Percentiles rank a stretch among this genome's conserved stretches.
Conservation (phyloP, 2,329 filamentous ascomycete species). For the Verticillium nubilum region DNA sequence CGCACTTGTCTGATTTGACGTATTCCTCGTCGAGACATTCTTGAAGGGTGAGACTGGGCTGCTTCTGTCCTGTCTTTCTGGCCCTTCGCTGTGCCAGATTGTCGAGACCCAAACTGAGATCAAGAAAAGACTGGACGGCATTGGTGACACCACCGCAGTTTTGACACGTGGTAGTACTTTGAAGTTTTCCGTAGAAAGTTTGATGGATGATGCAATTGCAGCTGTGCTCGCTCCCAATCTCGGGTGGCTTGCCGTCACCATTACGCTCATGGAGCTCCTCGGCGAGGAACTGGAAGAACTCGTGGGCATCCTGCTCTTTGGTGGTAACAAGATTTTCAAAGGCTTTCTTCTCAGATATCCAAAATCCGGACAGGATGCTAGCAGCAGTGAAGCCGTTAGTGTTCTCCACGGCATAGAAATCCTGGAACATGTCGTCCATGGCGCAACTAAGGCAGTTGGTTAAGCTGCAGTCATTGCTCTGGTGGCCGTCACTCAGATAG, state of each 20-base stretch:
- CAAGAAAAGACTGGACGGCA: slow-evolving; percentile 83
- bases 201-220: slow-evolving; percentile 93
- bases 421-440: slow-evolving; percentile 70
- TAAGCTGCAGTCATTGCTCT: slow-evolving; percentile 64
- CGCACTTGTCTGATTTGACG: slow-evolving; percentile 79
- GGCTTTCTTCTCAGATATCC: slow-evolving; percentile 73
- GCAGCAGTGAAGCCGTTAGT: slow-evolving; percentile 88
- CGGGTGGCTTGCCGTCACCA: slow-evolving; percentile 60
- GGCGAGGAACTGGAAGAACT: slow-evolving; percentile 93
- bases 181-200: slow-evolving; percentile 88
- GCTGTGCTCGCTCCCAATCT: slow-evolving; percentile 52
- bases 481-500: slow-evolving; percentile 87
- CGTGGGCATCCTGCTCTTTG: slow-evolving; percentile 93
- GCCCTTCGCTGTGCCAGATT: slow-evolving; percentile 61
- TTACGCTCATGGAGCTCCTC: slow-evolving; percentile 86
- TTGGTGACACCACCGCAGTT: slow-evolving; percentile 79
- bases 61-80: slow-evolving; percentile 46
- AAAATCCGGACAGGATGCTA: slow-evolving; percentile 82
- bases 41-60: slow-evolving; percentile 51
- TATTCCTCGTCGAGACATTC: slow-evolving; percentile 83
- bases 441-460: slow-evolving; percentile 62
- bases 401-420: slow-evolving; percentile 67
- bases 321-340: slow-evolving; percentile 79
- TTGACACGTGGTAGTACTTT: slow-evolving; percentile 85
- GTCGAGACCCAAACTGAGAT: slow-evolving; percentile 84